Conservation (phyloP, 305 asterid species). For the Petunia hybrid region DNA sequence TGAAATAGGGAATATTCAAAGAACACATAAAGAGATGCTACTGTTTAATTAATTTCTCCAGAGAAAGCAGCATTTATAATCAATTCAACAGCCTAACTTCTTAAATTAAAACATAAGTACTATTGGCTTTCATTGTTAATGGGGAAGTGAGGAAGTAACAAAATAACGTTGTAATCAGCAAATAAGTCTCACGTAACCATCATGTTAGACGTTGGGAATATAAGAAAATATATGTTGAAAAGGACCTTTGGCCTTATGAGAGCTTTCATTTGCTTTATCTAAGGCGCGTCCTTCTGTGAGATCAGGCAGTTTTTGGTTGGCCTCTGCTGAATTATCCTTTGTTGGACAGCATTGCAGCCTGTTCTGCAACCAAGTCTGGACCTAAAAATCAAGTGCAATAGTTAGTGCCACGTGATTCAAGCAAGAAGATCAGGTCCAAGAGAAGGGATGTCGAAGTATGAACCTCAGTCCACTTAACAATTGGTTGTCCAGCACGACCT, state of each 20-base stretch:
- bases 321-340: slow-evolving; percentile 47
- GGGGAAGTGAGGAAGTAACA: slow-evolving; percentile 8
- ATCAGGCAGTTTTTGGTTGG: slow-evolving; percentile 39
- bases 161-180: neutral
- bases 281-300: slow-evolving; percentile 43
- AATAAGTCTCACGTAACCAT: slow-evolving; percentile 9
- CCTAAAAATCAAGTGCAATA: slow-evolving; percentile 44
- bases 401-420: neutral
- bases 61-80: neutral
- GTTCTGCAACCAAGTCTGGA: slow-evolving; percentile 72
- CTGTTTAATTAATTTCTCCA: slow-evolving; percentile 17
- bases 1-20: neutral
- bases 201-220: slow-evolving; percentile 11
- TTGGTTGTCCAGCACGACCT: slow-evolving; percentile 85
- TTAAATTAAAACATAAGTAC: slow-evolving; percentile 5
- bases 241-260: slow-evolving; percentile 30
- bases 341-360: slow-evolving; percentile 45
- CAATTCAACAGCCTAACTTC: neutral
- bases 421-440: neutral
- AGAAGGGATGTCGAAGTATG: neutral
- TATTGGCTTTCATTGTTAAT: neutral
- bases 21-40: slow-evolving; percentile 6
- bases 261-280: slow-evolving; percentile 44
- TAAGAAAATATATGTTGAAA: slow-evolving; percentile 24
- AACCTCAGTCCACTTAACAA: slow-evolving; percentile 82